A percentile compares a stretch with the other conserved stretches of the same genome.
These are phyloP conservation scores for Alternaria brassicicola DNA, from an alignment of 2,329 filamentous ascomycete species.

Conservation along the genomic window DNA sequence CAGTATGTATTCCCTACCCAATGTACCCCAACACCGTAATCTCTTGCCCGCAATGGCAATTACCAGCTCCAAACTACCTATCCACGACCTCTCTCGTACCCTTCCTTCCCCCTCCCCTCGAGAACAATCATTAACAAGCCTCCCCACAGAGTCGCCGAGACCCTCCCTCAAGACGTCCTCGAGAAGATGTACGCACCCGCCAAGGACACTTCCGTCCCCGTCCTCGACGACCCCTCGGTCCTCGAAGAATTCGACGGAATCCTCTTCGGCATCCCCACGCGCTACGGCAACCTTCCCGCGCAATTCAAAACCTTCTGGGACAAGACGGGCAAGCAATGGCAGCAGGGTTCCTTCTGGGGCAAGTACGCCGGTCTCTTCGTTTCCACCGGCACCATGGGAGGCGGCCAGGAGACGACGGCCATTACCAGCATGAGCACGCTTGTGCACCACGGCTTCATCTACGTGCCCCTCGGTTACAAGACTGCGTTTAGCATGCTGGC, in stretches of 20 bases:
- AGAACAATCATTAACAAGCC: background rate
- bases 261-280: slow-evolving; percentile 92
- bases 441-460: slow-evolving; percentile 92
- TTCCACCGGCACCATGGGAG: slow-evolving; percentile 79
- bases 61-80: background rate
- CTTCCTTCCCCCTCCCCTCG: background rate
- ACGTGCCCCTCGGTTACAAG: slow-evolving; percentile 93
- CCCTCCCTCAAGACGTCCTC: slow-evolving; percentile 81
- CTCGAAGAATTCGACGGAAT: slow-evolving; percentile 84
- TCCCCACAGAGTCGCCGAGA: slow-evolving; percentile 73
- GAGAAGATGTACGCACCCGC: slow-evolving; percentile 87
- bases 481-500: slow-evolving; percentile 66
- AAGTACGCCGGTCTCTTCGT: slow-evolving; percentile 94
- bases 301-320: slow-evolving; percentile 98
- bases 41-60: background rate
- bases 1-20: slow-evolving; percentile 61
- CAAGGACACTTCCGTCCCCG: slow-evolving; percentile 70
- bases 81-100: no score
- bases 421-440: slow-evolving; percentile 83
- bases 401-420: slow-evolving; percentile 90
- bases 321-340: slow-evolving; percentile 85
- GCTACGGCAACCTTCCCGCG: slow-evolving; percentile 95
- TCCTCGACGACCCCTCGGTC: slow-evolving; percentile 64
- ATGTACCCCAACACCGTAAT: background rate
- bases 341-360: slow-evolving; percentile 75